Base-by-base conservation (phyloP, 345 rosid species). In the Moricandia arvensis region DNA sequence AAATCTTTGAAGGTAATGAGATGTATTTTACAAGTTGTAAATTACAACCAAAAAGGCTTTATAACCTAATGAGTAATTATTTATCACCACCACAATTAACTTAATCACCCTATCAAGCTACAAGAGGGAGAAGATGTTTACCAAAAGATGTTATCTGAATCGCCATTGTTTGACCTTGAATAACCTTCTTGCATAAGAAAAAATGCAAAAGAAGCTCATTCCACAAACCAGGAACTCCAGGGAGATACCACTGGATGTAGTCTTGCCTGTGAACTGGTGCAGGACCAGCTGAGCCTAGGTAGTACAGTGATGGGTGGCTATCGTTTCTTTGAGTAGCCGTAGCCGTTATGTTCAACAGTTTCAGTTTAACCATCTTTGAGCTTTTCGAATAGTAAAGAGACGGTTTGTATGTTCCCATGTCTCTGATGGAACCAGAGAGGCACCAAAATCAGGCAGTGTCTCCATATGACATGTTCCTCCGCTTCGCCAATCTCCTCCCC, bases 201-300 rank as follows among this genome's bases (percentile, higher is more conserved):
- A 59, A 88, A 27, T 0, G 93, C 85, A 85, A 89, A 10, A 88
- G 93, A 29, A 95, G 85, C 80, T 90, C 96, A 17, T 95, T 95
- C 99, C 97, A 92, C 4, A 91, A 70, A 73, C 92, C 99, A 0
- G 99, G 99, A 17, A 95, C 91, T 17, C 98, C 98, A 7, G 97
- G 99, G 41, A 95, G 88, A 83, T 93, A 95, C 99, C 97, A 95
- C 58, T 92, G 99, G 76, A 93, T 92, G 80, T 97, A 95, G 73
- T 92, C 99, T 75, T 90, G 96, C 59, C 87, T 86, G 70, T 83
- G 87, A 17, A 90, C 33, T 1, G 97, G 87, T 0, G 88, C 93
- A 24, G 88, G n/a, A 53, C 26, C 9, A 53, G 59, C 59, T 54
- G 12, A 54, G 29, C 59, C 29, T 18, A 27, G n/a, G n/a, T n/a